phyloP scores from a whole-genome alignment of 2,329 filamentous ascomycete genomes.

The Claviceps purpurea region DNA sequence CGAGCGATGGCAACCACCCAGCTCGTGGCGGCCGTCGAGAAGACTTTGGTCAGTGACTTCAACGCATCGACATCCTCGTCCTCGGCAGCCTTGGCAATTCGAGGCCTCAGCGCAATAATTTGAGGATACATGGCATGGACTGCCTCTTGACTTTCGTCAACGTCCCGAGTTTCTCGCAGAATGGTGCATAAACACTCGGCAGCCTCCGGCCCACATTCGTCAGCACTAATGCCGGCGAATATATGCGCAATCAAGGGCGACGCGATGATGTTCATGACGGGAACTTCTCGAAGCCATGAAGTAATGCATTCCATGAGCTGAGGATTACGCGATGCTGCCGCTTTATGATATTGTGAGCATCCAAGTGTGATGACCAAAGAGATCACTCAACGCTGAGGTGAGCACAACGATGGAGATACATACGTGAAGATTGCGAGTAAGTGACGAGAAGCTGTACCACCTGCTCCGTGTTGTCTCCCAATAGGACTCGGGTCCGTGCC shows the following conservation, averaged over 20 bases:
- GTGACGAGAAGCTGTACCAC: slow-evolving; percentile 79
- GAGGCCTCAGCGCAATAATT: slow-evolving; percentile 62
- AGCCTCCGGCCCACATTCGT: slow-evolving; percentile 71
- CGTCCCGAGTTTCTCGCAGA: slow-evolving; percentile 81
- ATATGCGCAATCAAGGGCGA: slow-evolving; percentile 75
- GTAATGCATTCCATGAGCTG: slow-evolving; percentile 90
- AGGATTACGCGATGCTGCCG: slow-evolving; percentile 68
- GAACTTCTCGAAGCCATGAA: slow-evolving; percentile 91
- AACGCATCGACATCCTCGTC: slow-evolving; percentile 76
- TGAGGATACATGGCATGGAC: slow-evolving; percentile 76
- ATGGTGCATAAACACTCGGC: slow-evolving; percentile 89
- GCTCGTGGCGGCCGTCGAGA: slow-evolving; percentile 83
- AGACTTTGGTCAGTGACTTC: slow-evolving; percentile 79
- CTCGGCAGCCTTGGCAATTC: slow-evolving; percentile 60
- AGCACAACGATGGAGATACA: slow-evolving; percentile 16
- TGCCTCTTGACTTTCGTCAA: slow-evolving; percentile 73
- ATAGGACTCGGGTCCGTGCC: slow-evolving; percentile 71
- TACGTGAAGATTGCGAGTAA: slow-evolving; percentile 86
- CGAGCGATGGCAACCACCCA: slow-evolving; percentile 90
- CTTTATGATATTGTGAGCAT: slow-evolving; percentile 26
- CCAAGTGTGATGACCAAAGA: neutral
- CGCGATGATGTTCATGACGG: slow-evolving; percentile 66
- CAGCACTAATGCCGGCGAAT: slow-evolving; percentile 61
- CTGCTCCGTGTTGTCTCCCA: slow-evolving; percentile 80
- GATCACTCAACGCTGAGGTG: neutral